Base-by-base conservation (phyloP, 2,329 filamentous ascomycete species). In the Microdochium nivale region DNA sequence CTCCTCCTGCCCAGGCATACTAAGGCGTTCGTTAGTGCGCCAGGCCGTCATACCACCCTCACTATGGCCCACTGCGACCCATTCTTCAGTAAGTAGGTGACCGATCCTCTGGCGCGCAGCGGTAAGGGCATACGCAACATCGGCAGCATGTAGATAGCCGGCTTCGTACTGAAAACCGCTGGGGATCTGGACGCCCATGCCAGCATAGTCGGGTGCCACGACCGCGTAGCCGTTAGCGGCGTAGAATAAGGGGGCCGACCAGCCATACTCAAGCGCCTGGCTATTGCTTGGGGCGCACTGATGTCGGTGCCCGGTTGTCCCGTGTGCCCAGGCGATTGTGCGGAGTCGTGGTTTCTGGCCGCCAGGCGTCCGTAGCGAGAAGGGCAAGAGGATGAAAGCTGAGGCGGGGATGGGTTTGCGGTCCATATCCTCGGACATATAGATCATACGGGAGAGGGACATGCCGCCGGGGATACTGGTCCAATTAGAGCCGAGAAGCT, bases 21-120 rank as follows among this genome's bases (percentile, higher is more conserved):
- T 59, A 13, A 58, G 51, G 9, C 60, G 54, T 51, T 62, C 40
- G 19, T 44, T 56, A 11, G 59, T 61, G 9, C 59, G 53, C 59
- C 60, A 62, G 1, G 51, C 58, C 1, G 59, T 58, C 54, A 60
- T 53, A 7, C 60, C 60, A 0, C 60, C 60, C 23, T 62, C 59
- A 46, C 59, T 61, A 24, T 62, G 60, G 1, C 60, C 60, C 0
- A 52, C 27, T 0, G 59, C 53, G 2, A 55, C 58, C 59, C 59
- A 62, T 16, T 62, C 56, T 9, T 58, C 49, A 10, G 53, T 53
- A 0, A 62, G 33, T 0, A 51, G 33, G 2, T 49, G 27, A 2
- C 57, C 54, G 0, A 62, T 30, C 13, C 43, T 49, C 11, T 52
- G 57, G 4, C 58, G 50, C 1, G 56, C 58, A 2, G 59, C 59